Base-by-base conservation (phyloP, 345 rosid genomes). In the Toxicodendron radicans region DNA sequence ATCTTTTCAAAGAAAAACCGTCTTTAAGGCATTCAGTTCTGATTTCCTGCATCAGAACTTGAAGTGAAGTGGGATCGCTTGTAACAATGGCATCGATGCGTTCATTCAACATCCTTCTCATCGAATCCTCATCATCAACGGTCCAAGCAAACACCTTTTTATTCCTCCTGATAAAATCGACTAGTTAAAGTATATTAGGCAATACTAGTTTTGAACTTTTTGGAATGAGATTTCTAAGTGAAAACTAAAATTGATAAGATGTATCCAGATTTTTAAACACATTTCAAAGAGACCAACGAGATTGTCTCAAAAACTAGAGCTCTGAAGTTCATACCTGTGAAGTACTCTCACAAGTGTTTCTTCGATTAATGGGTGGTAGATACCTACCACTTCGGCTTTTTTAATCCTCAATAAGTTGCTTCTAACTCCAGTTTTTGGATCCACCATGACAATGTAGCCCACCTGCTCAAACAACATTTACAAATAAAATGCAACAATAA, bases 361-460 rank as follows among this genome's bases (percentile, higher is more conserved):
- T 72, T 93, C 87, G 3, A 93, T 82, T 79, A 95, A 75, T 32
- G 86, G 90, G 82, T 93, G 98, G 84, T 84, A 89, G 32, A 88
- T 87, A 3, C 97, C 99, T 3, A 85, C 96, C n/a, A 93, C 92
- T 45, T 58, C 78, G 65, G 98, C 97, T 41, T 91, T 91, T 72
- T 82, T 89, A 85, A 95, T 87, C 77, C 99, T 87, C 76, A 91
- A 74, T 16, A 93, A 76, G 70, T 81, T 86, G 73, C 51, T 85
- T 84, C 91, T 86, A 69, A 35, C 27, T 6, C 97, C 91, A 18
- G 92, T 85, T 17, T 61, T 75, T 72, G 83, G 91, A 74, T 95
- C 97, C 66, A 85, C 81, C 98, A 91, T 90, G 64, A 93, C 93
- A 66, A 93, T 87, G 83, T 93, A 95, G 66, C 99, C 99, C 69